These are phyloP conservation scores for Oryza rufipogon DNA, from an alignment of 176 grass and related monocot species.

Conservation along the genomic window DNA sequence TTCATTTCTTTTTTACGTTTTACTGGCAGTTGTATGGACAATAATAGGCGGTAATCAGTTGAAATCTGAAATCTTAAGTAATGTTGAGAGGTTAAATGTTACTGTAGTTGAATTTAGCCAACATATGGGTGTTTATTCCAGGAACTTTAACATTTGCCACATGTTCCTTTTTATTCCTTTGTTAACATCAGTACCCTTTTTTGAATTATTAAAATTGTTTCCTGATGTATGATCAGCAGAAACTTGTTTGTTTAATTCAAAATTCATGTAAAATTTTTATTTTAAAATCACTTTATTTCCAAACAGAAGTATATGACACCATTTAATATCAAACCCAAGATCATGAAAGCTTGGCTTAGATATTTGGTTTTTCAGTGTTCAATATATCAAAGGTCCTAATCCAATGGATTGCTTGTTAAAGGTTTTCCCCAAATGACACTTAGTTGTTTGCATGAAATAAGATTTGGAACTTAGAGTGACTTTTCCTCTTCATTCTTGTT, in stretches of 20 bases:
- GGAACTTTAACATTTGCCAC: not conserved
- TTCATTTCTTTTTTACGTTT: conserved; percentile 9
- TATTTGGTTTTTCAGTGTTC: not conserved
- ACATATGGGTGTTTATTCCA: not conserved
- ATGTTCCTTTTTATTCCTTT: not conserved
- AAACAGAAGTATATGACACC: not conserved
- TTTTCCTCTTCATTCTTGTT: conserved; percentile 5
- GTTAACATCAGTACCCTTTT: not conserved
- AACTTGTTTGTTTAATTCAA: not conserved
- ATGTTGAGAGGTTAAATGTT: not conserved
- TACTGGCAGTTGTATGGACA: conserved; percentile 7
- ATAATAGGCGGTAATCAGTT: not conserved
- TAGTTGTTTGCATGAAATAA: not conserved
- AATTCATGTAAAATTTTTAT: not conserved
- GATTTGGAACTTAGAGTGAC: not conserved
- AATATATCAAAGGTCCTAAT: not conserved
- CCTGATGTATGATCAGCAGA: not conserved
- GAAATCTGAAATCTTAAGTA: too few species aligned
- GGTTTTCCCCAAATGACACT: not conserved
- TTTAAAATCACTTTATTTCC: not conserved
- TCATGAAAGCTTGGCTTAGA: not conserved
- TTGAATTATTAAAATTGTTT: not conserved
- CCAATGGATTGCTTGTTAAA: not conserved
- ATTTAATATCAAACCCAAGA: not conserved
- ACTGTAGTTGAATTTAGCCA: not conserved